These are phyloP conservation scores for Cruciata laevipes DNA, from an alignment of 257 asterid species.

Conservation along the genomic window DNA sequence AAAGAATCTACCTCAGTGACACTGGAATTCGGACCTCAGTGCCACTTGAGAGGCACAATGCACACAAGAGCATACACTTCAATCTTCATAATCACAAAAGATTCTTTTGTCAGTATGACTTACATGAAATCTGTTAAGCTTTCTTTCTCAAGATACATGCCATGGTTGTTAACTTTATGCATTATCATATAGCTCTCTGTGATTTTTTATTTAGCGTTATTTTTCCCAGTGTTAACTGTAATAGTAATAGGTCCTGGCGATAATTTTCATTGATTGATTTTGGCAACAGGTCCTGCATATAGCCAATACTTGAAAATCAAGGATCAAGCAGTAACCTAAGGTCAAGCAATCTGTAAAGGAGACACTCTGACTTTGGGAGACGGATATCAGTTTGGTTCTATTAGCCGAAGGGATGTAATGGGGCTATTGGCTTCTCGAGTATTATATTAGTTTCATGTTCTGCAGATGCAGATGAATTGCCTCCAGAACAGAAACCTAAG, in stretches of 20 bases:
- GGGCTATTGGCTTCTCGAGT: slow-evolving; percentile 20
- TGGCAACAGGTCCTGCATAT: slow-evolving; percentile 10
- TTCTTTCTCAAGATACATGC: too few relatives aligned
- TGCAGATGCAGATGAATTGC: slow-evolving; percentile 79
- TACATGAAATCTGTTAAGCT: background rate
- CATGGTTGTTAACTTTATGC: too few relatives aligned
- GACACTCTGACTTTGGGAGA: background rate
- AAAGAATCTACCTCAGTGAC: background rate
- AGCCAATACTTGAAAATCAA: slow-evolving; percentile 5
- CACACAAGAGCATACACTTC: background rate
- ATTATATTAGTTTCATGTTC: slow-evolving; percentile 9
- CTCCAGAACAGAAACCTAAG: slow-evolving; percentile 86
- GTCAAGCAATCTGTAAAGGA: background rate
- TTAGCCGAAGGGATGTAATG: slow-evolving; percentile 22
- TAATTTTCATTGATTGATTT: background rate
- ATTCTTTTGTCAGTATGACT: background rate
- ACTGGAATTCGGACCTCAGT: background rate
- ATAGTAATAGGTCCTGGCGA: background rate
- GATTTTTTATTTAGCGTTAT: too few relatives aligned
- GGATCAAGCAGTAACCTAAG: background rate
- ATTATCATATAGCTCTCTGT: background rate
- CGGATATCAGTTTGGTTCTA: background rate
- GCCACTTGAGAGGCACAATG: too few relatives aligned
- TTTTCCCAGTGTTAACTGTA: background rate
- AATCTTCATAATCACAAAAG: too few relatives aligned